A percentile compares a stretch with the other conserved stretches of the same genome.
Evolutionary conservation across 2,329 filamentous ascomycete species (phyloP).

Genomic region (Aspergillus sp.): DNA sequence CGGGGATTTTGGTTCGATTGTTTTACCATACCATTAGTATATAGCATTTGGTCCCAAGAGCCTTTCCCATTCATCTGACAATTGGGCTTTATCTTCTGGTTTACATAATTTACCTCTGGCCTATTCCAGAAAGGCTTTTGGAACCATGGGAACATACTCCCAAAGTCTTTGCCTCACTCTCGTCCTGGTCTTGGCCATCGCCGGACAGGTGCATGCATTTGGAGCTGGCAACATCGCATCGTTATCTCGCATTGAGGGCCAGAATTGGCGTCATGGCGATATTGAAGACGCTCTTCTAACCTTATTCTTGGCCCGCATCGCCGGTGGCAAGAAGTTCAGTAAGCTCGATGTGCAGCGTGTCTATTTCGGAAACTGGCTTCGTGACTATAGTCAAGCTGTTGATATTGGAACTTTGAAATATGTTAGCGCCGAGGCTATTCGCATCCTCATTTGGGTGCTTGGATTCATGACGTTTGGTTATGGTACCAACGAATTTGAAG

Average conservation of each 20-base stretch:
- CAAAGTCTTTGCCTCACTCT: slow-evolving; percentile 26
- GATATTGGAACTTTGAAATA: slow-evolving; percentile 89
- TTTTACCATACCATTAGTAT: neutral
- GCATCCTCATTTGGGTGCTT: slow-evolving; percentile 79
- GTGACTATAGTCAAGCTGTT: slow-evolving; percentile 88
- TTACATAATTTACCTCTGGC: neutral
- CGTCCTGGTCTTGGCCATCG: slow-evolving; percentile 58
- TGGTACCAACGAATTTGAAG: slow-evolving; percentile 77
- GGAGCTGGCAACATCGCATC: slow-evolving; percentile 84
- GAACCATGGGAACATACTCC: slow-evolving; percentile 15
- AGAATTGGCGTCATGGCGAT: slow-evolving; percentile 86
- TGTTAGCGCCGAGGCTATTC: slow-evolving; percentile 84
- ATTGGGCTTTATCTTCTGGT: neutral
- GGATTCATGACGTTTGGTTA: slow-evolving; percentile 80
- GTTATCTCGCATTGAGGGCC: slow-evolving; percentile 70
- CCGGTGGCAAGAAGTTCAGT: slow-evolving; percentile 73
- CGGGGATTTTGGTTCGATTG: neutral
- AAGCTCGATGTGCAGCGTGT: slow-evolving; percentile 82
- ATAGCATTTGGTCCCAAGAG: too few species aligned
- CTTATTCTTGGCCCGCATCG: slow-evolving; percentile 57
- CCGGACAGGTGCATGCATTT: slow-evolving; percentile 66
- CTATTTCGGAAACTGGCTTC: slow-evolving; percentile 95
- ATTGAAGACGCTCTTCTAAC: slow-evolving; percentile 85
- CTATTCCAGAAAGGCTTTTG: neutral
- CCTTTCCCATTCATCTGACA: neutral